Percentiles rank a stretch among this genome's conserved stretches.
Evolutionary conservation across 2,329 filamentous ascomycete genomes (phyloP).

Genomic region (Exophiala oligosperma): DNA sequence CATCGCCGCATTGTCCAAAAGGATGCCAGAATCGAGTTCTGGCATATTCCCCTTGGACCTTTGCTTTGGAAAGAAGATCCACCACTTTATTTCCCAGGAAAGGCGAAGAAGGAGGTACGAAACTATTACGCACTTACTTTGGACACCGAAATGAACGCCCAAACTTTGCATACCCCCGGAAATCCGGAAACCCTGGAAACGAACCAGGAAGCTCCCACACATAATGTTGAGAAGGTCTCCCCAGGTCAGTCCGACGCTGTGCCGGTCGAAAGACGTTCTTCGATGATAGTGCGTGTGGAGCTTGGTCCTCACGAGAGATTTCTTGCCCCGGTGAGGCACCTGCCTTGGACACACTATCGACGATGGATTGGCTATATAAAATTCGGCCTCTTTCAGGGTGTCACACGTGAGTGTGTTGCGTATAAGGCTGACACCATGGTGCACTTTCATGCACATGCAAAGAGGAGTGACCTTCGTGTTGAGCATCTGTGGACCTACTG

Average conservation of each 20-base stretch:
- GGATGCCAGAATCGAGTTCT: constrained; percentile 35
- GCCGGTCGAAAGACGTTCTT: too few species aligned
- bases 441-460: constrained; percentile 43
- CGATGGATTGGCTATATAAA: constrained; percentile 10
- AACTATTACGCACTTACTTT: constrained; percentile 17
- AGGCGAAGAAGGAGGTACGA: constrained; percentile 33
- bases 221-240: too few species aligned
- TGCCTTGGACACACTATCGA: constrained; percentile 7
- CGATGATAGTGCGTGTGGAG: too few species aligned
- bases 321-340: not conserved
- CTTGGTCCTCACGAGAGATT: constrained; percentile 7
- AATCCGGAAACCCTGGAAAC: too few species aligned
- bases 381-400: constrained; percentile 30
- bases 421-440: constrained; percentile 42
- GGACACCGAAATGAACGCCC: too few species aligned
- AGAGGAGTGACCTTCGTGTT: constrained; percentile 47
- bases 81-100: constrained; percentile 42
- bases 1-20: constrained; percentile 37
- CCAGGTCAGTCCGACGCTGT: too few species aligned
- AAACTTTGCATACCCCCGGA: too few species aligned
- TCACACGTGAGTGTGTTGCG: constrained; percentile 43
- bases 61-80: constrained; percentile 40
- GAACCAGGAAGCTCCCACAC: too few species aligned
- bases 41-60: constrained; percentile 41
- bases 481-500: constrained; percentile 51